Evolutionary conservation across 768 basidiomycete species (phyloP).

Genomic region (Tephrocybe sp.): DNA sequence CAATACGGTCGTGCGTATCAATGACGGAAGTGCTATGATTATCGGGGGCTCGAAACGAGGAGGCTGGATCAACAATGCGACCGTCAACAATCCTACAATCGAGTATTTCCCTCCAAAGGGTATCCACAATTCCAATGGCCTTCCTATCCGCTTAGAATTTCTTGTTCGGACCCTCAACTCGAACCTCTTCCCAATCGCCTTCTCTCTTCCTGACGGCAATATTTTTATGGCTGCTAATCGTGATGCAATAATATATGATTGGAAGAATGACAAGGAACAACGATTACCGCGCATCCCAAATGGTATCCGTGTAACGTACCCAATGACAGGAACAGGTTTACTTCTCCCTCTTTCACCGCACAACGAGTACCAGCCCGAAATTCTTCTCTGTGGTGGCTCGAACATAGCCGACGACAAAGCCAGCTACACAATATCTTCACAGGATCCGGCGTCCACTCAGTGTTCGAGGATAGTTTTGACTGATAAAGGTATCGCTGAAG

Average conservation of each 20-base stretch:
- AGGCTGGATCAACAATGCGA: conserved; percentile 84
- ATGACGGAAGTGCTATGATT: conserved; percentile 82
- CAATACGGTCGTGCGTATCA: conserved; percentile 65
- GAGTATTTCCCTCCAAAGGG: conserved; percentile 84
- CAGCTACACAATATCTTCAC: conserved; percentile 65
- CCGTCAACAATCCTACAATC: conserved; percentile 78
- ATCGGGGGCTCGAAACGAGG: conserved; percentile 81
- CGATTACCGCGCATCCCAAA: conserved; percentile 72
- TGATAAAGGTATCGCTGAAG: conserved; percentile 58
- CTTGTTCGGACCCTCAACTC: conserved; percentile 72
- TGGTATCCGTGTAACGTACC: conserved; percentile 79
- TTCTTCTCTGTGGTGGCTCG: conserved; percentile 81
- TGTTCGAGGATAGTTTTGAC: conserved; percentile 72
- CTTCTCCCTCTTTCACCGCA: conserved; percentile 68
- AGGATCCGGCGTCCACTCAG: conserved; percentile 71
- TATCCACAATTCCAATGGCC: conserved; percentile 64
- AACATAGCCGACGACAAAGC: conserved; percentile 58
- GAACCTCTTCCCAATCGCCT: conserved; percentile 82
- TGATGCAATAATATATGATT: conserved; percentile 80
- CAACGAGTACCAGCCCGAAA: conserved; percentile 63
- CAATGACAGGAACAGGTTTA: conserved; percentile 76
- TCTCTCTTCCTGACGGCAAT: conserved; percentile 66
- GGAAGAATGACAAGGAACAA: conserved; percentile 60
- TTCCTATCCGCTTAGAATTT: conserved; percentile 65
- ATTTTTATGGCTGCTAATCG: conserved; percentile 79